These are phyloP conservation scores for Aphanomyces cochlioides DNA, from an alignment of 352 stramenopile genomes.

Conservation along the genomic window DNA sequence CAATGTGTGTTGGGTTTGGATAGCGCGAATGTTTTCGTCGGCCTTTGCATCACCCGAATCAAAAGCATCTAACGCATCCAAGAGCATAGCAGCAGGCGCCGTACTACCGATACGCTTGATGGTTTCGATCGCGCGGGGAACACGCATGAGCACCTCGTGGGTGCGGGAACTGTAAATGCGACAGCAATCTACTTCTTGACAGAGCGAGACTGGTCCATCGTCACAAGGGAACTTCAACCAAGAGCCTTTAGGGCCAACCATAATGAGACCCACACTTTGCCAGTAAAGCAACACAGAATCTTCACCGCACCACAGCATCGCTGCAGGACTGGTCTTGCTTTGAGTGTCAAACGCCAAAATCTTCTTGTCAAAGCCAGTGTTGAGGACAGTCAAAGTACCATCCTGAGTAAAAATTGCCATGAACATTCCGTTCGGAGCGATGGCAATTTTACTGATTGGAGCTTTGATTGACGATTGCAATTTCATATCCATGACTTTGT, in stretches of 20 bases:
- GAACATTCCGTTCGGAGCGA: conserved; percentile 93
- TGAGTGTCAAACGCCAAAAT: conserved; percentile 86
- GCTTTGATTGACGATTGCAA: conserved; percentile 77
- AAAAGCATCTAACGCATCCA: conserved; percentile 85
- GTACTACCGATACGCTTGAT: conserved; percentile 86
- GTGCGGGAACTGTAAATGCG: conserved; percentile 53
- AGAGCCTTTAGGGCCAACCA: conserved; percentile 83
- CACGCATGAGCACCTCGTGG: conserved; percentile 84
- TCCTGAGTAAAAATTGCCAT: conserved; percentile 94
- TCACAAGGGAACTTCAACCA: conserved; percentile 83
- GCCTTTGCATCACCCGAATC: conserved; percentile 84
- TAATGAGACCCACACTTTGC: conserved; percentile 71
- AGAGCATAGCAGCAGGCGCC: conserved; percentile 85
- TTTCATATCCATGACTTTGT: conserved; percentile 68
- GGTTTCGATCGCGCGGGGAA: conserved; percentile 78
- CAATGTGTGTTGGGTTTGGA: conserved; percentile 71
- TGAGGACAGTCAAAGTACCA: conserved; percentile 92
- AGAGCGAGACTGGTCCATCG: conserved; percentile 58
- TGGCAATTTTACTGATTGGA: conserved; percentile 89
- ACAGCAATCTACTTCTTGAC: conserved; percentile 54
- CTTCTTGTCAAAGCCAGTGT: conserved; percentile 95
- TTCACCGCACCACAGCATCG: conserved; percentile 87
- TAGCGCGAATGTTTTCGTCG: conserved; percentile 87
- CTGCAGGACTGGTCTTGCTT: conserved; percentile 65
- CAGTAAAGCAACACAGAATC: conserved; percentile 89